Evolutionary conservation across 1,284 basidiomycete species (phyloP).

Genomic region (Rhodofomes roseus): DNA sequence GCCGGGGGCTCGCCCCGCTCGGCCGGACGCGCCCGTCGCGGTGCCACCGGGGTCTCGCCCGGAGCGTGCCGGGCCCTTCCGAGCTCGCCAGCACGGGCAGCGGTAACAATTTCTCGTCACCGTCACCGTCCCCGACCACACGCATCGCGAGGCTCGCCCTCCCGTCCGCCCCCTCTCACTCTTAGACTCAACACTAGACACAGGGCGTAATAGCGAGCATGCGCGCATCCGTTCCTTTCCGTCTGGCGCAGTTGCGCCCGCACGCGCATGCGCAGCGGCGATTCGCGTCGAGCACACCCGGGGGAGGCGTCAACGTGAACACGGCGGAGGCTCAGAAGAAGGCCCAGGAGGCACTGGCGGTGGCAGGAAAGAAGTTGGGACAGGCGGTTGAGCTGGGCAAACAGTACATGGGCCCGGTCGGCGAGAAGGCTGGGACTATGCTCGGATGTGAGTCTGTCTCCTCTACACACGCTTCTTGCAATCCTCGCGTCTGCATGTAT

Average conservation of each 20-base stretch:
- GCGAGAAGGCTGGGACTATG: constrained; percentile 54
- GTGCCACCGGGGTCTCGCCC: background rate
- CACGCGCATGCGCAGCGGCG: constrained; percentile 23
- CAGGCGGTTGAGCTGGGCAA: constrained; percentile 51
- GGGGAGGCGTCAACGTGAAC: constrained; percentile 7
- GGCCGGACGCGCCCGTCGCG: background rate
- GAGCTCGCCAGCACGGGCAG: constrained; percentile 1
- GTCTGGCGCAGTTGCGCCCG: constrained; percentile 27
- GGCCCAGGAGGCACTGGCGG: constrained; percentile 59
- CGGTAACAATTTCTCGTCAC: constrained; percentile 8
- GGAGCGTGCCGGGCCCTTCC: background rate
- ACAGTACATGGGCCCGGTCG: constrained; percentile 54
- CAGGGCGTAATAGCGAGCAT: constrained; percentile 17
- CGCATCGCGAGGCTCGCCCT: background rate
- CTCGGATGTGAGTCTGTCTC: constrained; percentile 57
- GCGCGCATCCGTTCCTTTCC: constrained; percentile 21
- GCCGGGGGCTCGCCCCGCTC: background rate
- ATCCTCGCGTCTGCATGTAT: background rate
- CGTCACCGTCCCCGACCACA: constrained; percentile 1
- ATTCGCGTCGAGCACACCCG: constrained; percentile 26
- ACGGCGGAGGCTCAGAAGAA: constrained; percentile 55
- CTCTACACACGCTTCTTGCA: background rate
- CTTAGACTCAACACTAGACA: background rate
- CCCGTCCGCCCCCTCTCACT: background rate
- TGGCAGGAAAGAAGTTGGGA: constrained; percentile 54